A percentile compares a stretch with the other conserved stretches of the same genome.
phyloP scores from a whole-genome alignment of 352 stramenopile genomes.

The Phytopythium litorale region DNA sequence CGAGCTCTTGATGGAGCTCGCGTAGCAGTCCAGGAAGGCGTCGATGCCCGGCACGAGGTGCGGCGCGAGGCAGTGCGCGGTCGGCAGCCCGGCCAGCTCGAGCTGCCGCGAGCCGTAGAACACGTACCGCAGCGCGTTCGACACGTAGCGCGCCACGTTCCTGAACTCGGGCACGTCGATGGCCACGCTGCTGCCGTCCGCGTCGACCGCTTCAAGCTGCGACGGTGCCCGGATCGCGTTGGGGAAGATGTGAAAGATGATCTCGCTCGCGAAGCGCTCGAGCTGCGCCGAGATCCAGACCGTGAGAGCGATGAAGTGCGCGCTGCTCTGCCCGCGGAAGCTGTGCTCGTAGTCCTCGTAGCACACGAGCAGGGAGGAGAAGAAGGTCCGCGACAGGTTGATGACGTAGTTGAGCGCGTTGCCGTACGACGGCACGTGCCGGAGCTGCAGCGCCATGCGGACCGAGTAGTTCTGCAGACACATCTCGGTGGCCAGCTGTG shows the following conservation, averaged over 20 bases:
- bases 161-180: slow-evolving; percentile 79
- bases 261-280: slow-evolving; percentile 68
- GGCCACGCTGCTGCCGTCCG: slow-evolving; percentile 23
- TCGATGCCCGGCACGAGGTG: slow-evolving; percentile 57
- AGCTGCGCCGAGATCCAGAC: slow-evolving; percentile 81
- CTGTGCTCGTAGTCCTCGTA: slow-evolving; percentile 80
- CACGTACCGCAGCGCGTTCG: slow-evolving; percentile 66
- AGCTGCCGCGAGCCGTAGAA: slow-evolving; percentile 81
- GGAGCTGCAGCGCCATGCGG: slow-evolving; percentile 69
- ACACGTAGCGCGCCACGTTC: slow-evolving; percentile 71
- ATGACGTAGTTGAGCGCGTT: slow-evolving; percentile 81
- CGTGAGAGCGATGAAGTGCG: slow-evolving; percentile 73
- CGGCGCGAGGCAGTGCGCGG: slow-evolving; percentile 64
- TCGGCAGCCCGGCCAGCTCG: slow-evolving; percentile 71
- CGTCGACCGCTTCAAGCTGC: slow-evolving; percentile 7
- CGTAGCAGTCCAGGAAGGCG: slow-evolving; percentile 61
- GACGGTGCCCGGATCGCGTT: slow-evolving; percentile 18
- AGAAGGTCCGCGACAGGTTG: slow-evolving; percentile 79
- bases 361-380: slow-evolving; percentile 80
- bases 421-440: slow-evolving; percentile 66
- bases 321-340: slow-evolving; percentile 70
- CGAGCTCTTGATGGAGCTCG: slow-evolving; percentile 58
- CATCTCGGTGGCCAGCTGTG: slow-evolving; percentile 68
- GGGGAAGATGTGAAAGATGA: slow-evolving; percentile 74
- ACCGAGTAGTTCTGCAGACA: slow-evolving; percentile 82